These are phyloP conservation scores for Coemansia sp. DNA, from an alignment of 192 early-diverging fungal genomes.

Conservation along the genomic window DNA sequence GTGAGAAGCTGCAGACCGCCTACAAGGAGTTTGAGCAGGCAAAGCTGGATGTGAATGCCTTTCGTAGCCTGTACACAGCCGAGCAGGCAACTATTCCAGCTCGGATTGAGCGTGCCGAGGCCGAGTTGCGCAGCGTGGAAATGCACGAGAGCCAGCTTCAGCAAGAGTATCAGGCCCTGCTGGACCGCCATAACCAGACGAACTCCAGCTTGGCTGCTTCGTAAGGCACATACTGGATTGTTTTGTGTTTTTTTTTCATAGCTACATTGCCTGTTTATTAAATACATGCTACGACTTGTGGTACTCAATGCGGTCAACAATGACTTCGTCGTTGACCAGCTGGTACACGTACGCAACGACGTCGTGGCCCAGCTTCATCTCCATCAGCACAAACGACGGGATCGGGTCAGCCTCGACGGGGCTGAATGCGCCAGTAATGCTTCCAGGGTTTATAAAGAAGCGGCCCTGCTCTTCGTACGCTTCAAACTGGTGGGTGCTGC, in stretches of 20 bases:
- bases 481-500: slow-evolving; percentile 88
- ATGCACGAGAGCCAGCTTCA: slow-evolving; percentile 62
- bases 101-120: slow-evolving; percentile 52
- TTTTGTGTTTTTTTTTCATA: too few relatives aligned
- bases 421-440: slow-evolving; percentile 84
- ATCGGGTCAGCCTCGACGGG: slow-evolving; percentile 46
- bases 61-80: slow-evolving; percentile 55
- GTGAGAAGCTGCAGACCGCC: slow-evolving; percentile 57
- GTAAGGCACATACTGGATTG: background rate
- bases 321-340: slow-evolving; percentile 86
- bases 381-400: slow-evolving; percentile 96
- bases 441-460: slow-evolving; percentile 96
- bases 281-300: slow-evolving; percentile 47
- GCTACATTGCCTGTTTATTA: too few relatives aligned
- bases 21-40: slow-evolving; percentile 61
- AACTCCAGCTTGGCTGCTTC: too few relatives aligned
- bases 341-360: slow-evolving; percentile 93
- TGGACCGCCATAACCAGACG: slow-evolving; percentile 42
- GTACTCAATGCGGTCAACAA: slow-evolving; percentile 92
- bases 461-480: slow-evolving; percentile 89
- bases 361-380: slow-evolving; percentile 68
- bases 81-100: slow-evolving; percentile 62
- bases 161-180: slow-evolving; percentile 61
- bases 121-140: slow-evolving; percentile 46
- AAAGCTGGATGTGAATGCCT: slow-evolving; percentile 60